These are phyloP conservation scores for Podospora australis DNA, from an alignment of 495 filamentous ascomycete genomes.

Conservation along the genomic window DNA sequence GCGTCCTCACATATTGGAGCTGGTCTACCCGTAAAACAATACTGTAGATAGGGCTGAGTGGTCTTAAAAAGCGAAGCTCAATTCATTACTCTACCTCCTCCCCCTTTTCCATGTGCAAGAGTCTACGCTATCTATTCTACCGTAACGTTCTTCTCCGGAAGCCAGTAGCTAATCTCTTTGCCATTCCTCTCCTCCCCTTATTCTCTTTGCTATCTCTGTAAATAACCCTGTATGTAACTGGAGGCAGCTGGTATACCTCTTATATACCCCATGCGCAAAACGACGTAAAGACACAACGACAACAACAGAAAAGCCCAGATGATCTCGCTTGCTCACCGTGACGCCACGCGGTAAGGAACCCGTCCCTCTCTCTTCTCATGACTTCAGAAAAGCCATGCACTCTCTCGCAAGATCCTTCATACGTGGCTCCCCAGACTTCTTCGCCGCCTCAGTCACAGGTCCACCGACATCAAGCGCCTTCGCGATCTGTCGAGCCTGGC, in stretches of 20 bases:
- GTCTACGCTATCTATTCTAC: no score
- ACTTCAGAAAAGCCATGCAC: conserved; percentile 45
- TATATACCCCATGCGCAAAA: conserved; percentile 1
- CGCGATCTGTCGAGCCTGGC: conserved; percentile 40
- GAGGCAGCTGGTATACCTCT: not conserved
- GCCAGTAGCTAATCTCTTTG: no score
- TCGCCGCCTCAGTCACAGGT: conserved; percentile 36
- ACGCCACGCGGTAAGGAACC: no score
- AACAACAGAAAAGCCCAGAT: not conserved
- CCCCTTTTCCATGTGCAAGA: no score
- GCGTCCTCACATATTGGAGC: no score
- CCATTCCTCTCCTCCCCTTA: not conserved
- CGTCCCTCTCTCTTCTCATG: not conserved
- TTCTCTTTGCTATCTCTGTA: conserved; percentile 9
- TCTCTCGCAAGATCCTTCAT: conserved; percentile 54
- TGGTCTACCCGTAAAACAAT: no score
- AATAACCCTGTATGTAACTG: not conserved
- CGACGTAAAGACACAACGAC: no score
- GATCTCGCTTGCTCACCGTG: no score
- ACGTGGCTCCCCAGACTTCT: conserved; percentile 46
- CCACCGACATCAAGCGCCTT: conserved; percentile 38
- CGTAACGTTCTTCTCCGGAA: not conserved
- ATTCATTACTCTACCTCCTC: no score
- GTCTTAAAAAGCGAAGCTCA: no score
- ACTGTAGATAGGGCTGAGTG: no score